phyloP scores from a whole-genome alignment of 177 flowering plant species.

The Vitis hybrid region DNA sequence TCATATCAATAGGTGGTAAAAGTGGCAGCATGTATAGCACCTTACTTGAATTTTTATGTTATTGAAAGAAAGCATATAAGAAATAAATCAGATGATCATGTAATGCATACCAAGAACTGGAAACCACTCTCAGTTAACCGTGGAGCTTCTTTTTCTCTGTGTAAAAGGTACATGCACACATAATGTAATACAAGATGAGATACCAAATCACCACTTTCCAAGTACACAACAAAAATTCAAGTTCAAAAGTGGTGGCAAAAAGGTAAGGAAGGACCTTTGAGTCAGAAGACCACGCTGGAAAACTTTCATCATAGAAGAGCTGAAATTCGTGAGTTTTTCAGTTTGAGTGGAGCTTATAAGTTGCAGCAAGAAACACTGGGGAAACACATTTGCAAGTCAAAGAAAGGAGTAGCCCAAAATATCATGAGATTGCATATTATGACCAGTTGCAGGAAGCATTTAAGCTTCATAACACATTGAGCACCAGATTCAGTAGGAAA shows the following conservation, averaged over 20 bases:
- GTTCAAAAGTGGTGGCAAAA: not conserved
- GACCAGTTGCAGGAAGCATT: constrained; percentile 6
- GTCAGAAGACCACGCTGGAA: constrained; percentile 86
- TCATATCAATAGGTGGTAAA: no score
- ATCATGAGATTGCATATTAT: constrained; percentile 9
- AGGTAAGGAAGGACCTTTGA: constrained; percentile 52
- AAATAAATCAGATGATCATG: not conserved
- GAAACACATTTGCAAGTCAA: constrained; percentile 26
- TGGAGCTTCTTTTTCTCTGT: constrained; percentile 85
- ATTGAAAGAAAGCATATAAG: not conserved
- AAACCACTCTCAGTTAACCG: constrained; percentile 85
- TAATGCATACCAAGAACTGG: constrained; percentile 79
- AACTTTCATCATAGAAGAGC: constrained; percentile 84
- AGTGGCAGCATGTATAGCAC: no score
- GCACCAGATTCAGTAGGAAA: not conserved
- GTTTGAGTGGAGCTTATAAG: constrained; percentile 74
- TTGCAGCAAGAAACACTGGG: constrained; percentile 87
- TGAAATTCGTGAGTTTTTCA: constrained; percentile 65
- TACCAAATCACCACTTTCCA: not conserved
- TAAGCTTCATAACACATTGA: not conserved
- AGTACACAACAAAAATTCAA: not conserved
- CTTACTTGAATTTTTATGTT: no score
- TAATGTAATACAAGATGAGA: constrained; percentile 8
- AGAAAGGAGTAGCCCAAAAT: constrained; percentile 19
- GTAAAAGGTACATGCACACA: constrained; percentile 13